Evolutionary conservation across 75 land plant genomes (phyloP).

Genomic region (Chamaecyparis obtusa): DNA sequence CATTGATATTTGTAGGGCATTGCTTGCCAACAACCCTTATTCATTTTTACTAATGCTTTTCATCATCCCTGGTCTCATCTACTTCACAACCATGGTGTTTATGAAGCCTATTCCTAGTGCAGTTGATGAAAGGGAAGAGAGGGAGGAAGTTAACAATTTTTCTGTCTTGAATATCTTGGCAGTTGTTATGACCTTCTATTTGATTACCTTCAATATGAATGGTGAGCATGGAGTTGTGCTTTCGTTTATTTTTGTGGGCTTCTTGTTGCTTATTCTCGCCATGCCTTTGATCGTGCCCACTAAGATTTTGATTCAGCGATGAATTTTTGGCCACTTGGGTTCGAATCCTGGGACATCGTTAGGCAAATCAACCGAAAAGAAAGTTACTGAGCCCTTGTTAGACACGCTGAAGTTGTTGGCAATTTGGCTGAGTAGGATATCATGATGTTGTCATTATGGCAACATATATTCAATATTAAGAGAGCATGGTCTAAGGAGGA

Average conservation of each 20-base stretch:
- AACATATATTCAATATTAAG: too few relatives aligned
- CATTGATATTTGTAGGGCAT: conserved; percentile 77
- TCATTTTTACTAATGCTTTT: conserved; percentile 71
- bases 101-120: conserved; percentile 41
- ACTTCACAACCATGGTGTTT: conserved; percentile 63
- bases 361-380: neutral
- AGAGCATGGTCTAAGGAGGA: too few relatives aligned
- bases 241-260: conserved; percentile 32
- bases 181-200: conserved; percentile 62
- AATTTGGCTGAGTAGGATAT: neutral
- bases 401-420: too few relatives aligned
- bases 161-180: conserved; percentile 59
- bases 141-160: conserved; percentile 46
- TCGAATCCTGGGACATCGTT: neutral
- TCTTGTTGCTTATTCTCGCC: conserved; percentile 52
- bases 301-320: neutral
- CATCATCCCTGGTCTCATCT: conserved; percentile 58
- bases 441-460: too few relatives aligned
- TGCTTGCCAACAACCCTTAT: conserved; percentile 62
- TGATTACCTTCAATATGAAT: conserved; percentile 44
- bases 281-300: conserved; percentile 61
- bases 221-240: conserved; percentile 25
- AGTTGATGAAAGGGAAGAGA: conserved; percentile 27
- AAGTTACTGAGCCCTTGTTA: conserved; percentile 9
- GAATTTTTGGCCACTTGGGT: neutral